Evolutionary conservation across 805 yeast species (phyloP).

Genomic region (Saturnispora mendoncae): DNA sequence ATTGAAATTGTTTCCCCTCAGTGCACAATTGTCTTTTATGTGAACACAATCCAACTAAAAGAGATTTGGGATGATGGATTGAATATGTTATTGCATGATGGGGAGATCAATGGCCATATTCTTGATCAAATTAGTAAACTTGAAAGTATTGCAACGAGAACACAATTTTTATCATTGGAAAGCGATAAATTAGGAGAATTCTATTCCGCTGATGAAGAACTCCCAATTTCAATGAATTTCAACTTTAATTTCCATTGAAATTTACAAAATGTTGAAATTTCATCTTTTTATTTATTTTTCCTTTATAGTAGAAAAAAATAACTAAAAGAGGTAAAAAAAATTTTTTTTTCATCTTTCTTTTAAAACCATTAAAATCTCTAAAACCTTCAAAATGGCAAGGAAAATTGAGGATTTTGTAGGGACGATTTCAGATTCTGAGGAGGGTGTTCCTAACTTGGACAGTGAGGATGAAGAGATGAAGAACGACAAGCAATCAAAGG

Average conservation of each 20-base stretch:
- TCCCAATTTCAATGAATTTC: too few relatives aligned
- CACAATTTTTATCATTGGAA: conserved; percentile 42
- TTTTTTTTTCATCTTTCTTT: too few relatives aligned
- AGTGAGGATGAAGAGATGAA: conserved; percentile 27
- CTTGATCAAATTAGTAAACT: conserved; percentile 36
- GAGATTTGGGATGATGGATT: conserved; percentile 76
- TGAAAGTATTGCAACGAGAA: conserved; percentile 37
- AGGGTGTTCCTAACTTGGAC: conserved; percentile 41
- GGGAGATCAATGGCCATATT: conserved; percentile 35
- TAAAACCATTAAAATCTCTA: too few relatives aligned
- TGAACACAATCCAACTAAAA: conserved; percentile 61
- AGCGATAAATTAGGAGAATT: too few relatives aligned
- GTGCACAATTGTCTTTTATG: conserved; percentile 46
- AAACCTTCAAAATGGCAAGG: conserved; percentile 3
- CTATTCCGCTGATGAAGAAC: too few relatives aligned
- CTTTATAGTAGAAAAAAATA: too few relatives aligned
- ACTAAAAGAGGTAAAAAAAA: too few relatives aligned
- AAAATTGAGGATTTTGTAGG: conserved; percentile 47
- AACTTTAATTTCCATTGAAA: too few relatives aligned
- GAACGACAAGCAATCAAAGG: conserved; percentile 36
- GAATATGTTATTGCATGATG: conserved; percentile 41
- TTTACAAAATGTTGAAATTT: too few relatives aligned
- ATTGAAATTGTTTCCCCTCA: conserved; percentile 18
- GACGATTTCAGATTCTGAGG: conserved; percentile 72
- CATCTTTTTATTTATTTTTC: too few relatives aligned